phyloP scores from a whole-genome alignment of 2,329 filamentous ascomycete species.

The Pezicula carpinea region DNA sequence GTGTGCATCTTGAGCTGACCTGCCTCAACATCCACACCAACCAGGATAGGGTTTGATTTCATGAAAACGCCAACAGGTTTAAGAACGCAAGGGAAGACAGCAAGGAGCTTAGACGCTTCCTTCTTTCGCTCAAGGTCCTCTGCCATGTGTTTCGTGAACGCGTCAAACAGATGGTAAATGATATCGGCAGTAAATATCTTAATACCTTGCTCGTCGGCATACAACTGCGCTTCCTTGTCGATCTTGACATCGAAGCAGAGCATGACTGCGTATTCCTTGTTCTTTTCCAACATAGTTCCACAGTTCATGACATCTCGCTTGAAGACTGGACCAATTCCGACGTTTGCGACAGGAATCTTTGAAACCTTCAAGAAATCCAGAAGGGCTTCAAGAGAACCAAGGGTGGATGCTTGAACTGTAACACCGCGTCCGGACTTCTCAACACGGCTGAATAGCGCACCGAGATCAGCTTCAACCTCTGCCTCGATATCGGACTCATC shows the following conservation, averaged over 20 bases:
- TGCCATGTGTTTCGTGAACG: conserved; percentile 93
- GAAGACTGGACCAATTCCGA: conserved; percentile 95
- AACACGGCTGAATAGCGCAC: conserved; percentile 84
- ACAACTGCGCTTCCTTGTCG: conserved; percentile 88
- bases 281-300: conserved; percentile 94
- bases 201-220: conserved; percentile 90
- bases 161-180: conserved; percentile 97
- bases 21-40: conserved; percentile 94
- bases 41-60: conserved; percentile 92
- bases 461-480: conserved; percentile 92
- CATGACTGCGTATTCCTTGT: conserved; percentile 96
- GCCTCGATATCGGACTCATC: conserved; percentile 96
- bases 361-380: conserved; percentile 93
- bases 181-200: conserved; percentile 99
- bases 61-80: conserved; percentile 92
- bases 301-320: conserved; percentile 96
- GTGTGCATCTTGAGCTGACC: conserved; percentile 83
- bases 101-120: conserved; percentile 91
- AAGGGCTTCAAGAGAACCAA: conserved; percentile 92
- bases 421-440: conserved; percentile 92
- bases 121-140: conserved; percentile 85
- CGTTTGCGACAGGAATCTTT: conserved; percentile 97
- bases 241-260: conserved; percentile 99
- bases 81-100: conserved; percentile 95
- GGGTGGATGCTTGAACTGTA: conserved; percentile 92